Evolutionary conservation across 2,329 filamentous ascomycete species (phyloP).

Genomic region (Ophiostoma tasmaniense): DNA sequence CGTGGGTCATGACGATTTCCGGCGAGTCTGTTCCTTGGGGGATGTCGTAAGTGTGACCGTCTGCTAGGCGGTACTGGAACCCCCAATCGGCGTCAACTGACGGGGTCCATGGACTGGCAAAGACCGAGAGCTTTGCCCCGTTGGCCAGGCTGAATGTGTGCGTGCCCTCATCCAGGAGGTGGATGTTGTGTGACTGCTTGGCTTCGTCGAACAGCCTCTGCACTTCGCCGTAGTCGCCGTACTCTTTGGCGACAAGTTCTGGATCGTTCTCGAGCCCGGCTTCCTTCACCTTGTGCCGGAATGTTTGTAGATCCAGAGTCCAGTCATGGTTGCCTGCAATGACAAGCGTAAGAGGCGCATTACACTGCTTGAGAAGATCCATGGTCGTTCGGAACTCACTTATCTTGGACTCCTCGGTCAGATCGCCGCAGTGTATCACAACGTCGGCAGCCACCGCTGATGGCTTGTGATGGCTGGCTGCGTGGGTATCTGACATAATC

Average conservation of each 20-base stretch:
- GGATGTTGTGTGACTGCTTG: constrained; percentile 31
- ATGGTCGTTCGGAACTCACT: constrained; percentile 35
- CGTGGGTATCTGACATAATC: constrained; percentile 40
- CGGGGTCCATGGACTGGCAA: constrained; percentile 47
- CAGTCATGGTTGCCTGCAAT: constrained; percentile 50
- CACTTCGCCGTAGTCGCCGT: background rate
- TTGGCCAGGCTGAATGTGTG: constrained; percentile 41
- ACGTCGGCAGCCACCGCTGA: constrained; percentile 32
- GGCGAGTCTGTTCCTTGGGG: background rate
- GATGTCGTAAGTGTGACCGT: constrained; percentile 17
- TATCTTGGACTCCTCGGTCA: constrained; percentile 36
- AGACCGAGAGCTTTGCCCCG: constrained; percentile 41
- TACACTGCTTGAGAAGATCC: constrained; percentile 33
- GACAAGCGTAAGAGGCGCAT: constrained; percentile 43
- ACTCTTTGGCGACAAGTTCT: background rate
- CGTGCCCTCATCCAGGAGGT: constrained; percentile 42
- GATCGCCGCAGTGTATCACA: constrained; percentile 44
- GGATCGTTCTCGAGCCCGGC: constrained; percentile 10
- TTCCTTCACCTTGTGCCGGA: constrained; percentile 23
- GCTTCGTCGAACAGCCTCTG: constrained; percentile 32
- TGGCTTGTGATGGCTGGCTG: background rate
- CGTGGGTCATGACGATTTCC: background rate
- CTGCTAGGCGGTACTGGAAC: constrained; percentile 38
- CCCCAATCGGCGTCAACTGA: constrained; percentile 35
- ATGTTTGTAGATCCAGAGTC: constrained; percentile 30